Evolutionary conservation across 306 rosid genomes (phyloP).

Genomic region (Pterocarpus macrocarpus): DNA sequence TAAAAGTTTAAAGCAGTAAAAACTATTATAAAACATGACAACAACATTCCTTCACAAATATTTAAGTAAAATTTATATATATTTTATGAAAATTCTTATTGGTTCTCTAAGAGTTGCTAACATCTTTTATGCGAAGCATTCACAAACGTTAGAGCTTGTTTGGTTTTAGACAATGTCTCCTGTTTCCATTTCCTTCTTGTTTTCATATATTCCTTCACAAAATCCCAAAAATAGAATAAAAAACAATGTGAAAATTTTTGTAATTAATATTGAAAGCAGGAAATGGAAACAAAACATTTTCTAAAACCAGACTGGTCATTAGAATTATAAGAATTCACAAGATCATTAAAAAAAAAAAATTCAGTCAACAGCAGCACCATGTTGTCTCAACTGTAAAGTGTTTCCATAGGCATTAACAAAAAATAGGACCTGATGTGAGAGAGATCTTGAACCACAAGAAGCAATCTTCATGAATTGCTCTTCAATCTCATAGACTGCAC

Average conservation of each 20-base stretch:
- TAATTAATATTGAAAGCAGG: neutral
- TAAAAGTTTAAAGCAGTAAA: neutral
- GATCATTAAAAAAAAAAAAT: neutral
- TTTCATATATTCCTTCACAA: neutral
- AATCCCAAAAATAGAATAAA: neutral
- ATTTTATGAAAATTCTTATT: neutral
- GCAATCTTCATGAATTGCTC: slow-evolving; percentile 82
- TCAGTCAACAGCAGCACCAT: slow-evolving; percentile 15
- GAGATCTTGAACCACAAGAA: slow-evolving; percentile 78
- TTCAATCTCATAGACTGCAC: slow-evolving; percentile 72
- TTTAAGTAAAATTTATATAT: neutral
- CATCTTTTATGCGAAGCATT: neutral
- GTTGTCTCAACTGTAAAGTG: slow-evolving; percentile 10
- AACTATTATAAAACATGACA: slow-evolving; percentile 13
- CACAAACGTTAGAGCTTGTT: neutral
- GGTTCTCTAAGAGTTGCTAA: neutral
- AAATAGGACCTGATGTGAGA: slow-evolving; percentile 73
- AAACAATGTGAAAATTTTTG: neutral
- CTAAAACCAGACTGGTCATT: neutral
- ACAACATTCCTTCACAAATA: slow-evolving; percentile 12
- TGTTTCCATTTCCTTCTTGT: neutral
- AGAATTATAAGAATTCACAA: neutral
- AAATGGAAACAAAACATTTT: neutral
- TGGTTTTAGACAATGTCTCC: neutral
- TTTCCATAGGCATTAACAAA: slow-evolving; percentile 25